Percentiles rank a stretch among this genome's conserved stretches.
phyloP scores from a whole-genome alignment of 345 rosid genomes.

The Dipteronia dyeriana region DNA sequence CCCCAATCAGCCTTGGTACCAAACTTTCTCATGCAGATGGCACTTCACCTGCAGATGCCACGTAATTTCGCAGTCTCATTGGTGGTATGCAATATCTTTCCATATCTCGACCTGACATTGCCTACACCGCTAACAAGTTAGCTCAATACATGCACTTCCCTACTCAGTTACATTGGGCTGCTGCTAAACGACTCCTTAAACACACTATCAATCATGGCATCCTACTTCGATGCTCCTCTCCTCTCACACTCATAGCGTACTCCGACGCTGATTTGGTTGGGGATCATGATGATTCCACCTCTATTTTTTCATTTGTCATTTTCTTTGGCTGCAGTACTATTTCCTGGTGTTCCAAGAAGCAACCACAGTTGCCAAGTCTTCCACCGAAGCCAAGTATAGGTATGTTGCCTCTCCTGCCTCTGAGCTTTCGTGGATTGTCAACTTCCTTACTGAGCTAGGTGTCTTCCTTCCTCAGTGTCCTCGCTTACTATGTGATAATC shows the following conservation, averaged over 20 bases:
- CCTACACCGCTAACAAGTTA: neutral
- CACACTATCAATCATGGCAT: neutral
- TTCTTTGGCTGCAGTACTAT: neutral
- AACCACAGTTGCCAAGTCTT: neutral
- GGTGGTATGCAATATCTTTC: too few relatives aligned
- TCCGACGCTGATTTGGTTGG: constrained; percentile 1
- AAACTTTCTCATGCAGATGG: neutral
- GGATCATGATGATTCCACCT: neutral
- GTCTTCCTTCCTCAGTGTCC: neutral
- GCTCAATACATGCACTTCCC: neutral
- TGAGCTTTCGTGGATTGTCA: neutral
- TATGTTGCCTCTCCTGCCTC: neutral
- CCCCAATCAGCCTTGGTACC: neutral
- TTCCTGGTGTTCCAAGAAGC: neutral
- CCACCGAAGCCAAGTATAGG: neutral
- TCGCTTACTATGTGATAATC: neutral
- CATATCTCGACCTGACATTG: too few relatives aligned
- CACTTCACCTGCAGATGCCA: neutral
- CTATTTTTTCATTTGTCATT: neutral
- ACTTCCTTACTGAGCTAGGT: neutral
- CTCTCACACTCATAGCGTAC: neutral
- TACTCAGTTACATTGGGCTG: neutral
- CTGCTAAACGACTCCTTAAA: neutral
- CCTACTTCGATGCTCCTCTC: too few relatives aligned
- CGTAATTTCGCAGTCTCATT: neutral